Base-by-base conservation (phyloP, 768 basidiomycete genomes). In the Pisolithus marmoratus region DNA sequence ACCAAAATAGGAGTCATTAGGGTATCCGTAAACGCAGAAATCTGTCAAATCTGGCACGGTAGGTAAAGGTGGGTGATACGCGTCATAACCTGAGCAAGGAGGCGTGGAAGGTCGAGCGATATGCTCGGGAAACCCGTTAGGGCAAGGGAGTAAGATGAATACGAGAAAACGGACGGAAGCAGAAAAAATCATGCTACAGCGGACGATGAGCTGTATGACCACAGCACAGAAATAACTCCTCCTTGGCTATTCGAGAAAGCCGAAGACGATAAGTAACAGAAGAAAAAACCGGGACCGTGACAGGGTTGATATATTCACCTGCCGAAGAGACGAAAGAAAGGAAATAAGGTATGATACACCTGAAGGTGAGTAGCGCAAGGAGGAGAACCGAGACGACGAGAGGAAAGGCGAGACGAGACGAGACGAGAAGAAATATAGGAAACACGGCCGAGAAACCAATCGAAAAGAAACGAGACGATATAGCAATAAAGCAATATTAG, bases 401-500 rank as follows among this genome's bases (percentile, higher is more conserved):
- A 36, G 48, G 50, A 34, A 29, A 29, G 8, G 53, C 54, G 54
- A 55, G 55, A 55, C 50, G 57, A 55, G 23, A 53, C 14, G 34
- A 34, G 52, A 58, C 36, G 56, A 55, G 47, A 48, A 27, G 26
- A 34, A 12, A 57, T 55, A 55, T 46, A 38, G 49, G 46, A 45
- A 50, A 57, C 38, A 58, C 41, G 29, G 41, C n/a, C 38, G 20
- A 26, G 53, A 55, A 48, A 59, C 58, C 59, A 62, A 56, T 57
- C 63, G 53, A 45, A 45, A 58, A 49, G 54, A 34, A 14, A 15
- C 12, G 3, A 34, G 53, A 27, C 59, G 60, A 63, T 60, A 68
- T 69, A 67, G 58, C 60, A 67, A 67, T 67, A 69, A 68, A 61
- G 57, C 59, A 52, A 57, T 62, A 67, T 64, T 69, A 67, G 53